These are phyloP conservation scores for Carex sylvatica DNA, from an alignment of 202 grass and related monocot species.

Conservation along the genomic window DNA sequence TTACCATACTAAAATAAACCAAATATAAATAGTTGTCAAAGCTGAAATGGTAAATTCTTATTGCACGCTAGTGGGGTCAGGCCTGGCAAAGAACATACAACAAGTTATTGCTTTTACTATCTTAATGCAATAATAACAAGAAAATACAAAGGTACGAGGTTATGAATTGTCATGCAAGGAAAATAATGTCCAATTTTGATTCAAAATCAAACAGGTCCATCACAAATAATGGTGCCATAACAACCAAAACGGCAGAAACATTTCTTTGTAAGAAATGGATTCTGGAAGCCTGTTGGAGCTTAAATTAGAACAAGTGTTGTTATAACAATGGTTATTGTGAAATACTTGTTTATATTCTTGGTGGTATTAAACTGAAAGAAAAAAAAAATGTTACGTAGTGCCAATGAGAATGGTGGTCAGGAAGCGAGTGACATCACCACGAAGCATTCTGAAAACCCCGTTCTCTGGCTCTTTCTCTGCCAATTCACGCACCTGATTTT, in stretches of 20 bases:
- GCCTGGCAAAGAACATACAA: background rate
- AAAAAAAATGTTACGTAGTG: constrained; percentile 63
- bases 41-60: background rate
- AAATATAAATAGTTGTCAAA: background rate
- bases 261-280: constrained; percentile 9
- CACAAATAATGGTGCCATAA: background rate
- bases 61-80: background rate
- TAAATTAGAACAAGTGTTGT: background rate
- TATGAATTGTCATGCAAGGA: background rate
- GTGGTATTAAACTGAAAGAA: constrained; percentile 21
- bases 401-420: constrained; percentile 99
- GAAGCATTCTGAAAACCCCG: constrained; percentile 97
- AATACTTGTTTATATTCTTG: background rate
- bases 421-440: constrained; percentile 87
- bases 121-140: background rate
- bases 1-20: background rate
- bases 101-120: background rate
- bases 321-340: background rate
- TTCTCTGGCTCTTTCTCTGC: constrained; percentile 96
- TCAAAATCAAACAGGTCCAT: background rate
- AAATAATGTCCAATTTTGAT: background rate
- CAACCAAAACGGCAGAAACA: background rate
- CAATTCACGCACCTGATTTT: constrained; percentile 70
- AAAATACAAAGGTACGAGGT: background rate
- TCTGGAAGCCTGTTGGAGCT: background rate